Base-by-base conservation (phyloP, 306 rosid species). In the Glycine soja region DNA sequence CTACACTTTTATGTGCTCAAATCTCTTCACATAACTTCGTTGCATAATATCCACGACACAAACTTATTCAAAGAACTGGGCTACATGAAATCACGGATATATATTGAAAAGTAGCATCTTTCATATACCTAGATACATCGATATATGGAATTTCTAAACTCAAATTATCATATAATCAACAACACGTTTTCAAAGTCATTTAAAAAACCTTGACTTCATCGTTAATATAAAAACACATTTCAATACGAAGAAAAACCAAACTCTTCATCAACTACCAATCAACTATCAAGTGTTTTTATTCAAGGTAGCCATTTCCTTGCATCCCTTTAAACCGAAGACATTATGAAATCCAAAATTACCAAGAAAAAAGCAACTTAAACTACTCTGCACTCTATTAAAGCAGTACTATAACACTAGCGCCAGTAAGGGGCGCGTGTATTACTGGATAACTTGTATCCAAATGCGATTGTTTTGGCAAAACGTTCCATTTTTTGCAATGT, bases 391-490 rank as follows among this genome's bases (percentile, higher is more conserved):
- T 24, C 30, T 24, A 24, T 1, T 24, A 24, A 24, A 24, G 30
- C 24, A 24, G 30, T 24, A 24, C 30, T 24, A 1, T 24, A 24
- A 24, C 30, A 24, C 30, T 24, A 24, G 30, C 1, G 30, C 30
- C 30, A 24, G 30, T 24, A 24, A 24, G 30, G 30, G 1, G 30
- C 30, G 30, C 24, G 1, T 24, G 30, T 24, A 24, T 24, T 24
- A 24, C 86, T 89, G 97, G 64, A 96, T 93, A 88, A 93, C 91
- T 8, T 84, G 87, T 70, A 92, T 4, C 40, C 3, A 72, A 64
- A 96, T 15, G 85, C 85, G 90, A 85, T 42, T 83, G 85, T 93
- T 92, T 8, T 30, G 86, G 82, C 96, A 89, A 79, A 80, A 87
- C 19, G 90, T 87, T 58, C 87, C 86, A 88, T 90, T 96, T 87